Evolutionary conservation across 2,329 filamentous ascomycete genomes (phyloP), one percentile per base, ranked within the genome.

Genomic region (Alternaria sp.): DNA sequence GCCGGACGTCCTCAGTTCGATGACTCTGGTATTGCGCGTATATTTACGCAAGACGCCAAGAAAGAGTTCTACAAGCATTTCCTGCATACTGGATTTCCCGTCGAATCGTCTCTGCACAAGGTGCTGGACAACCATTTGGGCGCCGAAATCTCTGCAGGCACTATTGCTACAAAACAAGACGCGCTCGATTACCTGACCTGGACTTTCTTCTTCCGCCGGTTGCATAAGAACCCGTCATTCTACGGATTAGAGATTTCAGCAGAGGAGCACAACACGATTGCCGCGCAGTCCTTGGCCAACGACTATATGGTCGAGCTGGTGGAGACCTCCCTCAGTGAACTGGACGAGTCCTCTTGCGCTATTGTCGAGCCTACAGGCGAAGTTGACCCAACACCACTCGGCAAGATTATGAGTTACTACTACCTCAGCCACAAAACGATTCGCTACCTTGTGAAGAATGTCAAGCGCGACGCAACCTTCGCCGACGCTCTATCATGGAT

Each of bases 61-160:
- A 99, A 99, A 81, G 93, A 96, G 63, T 99, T 99, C 80, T 99
- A 99, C 83, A 99, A 99, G 83, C 96, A 99, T 81, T 99, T 99
- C 83, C 82, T 99, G 58, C 96, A 99, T 77, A 98, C 95, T 0
- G 96, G 96, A 1, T 99, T 99, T 79, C 96, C 96, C 0, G 96
- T 99, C 11, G 96, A 99, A 79, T 97, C 94, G 0, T 96, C 94
- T 0, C 85, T 99, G 43, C 96, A 99, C 81, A 97, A 96, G 19
- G 96, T 98, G 1, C 85, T 99, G 8, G 95, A 98, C 81, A 97
- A 99, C 83, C 96, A 99, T 86, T 86, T 99, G 78, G 91, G 93
- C 66, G 96, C 96, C 62, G 96, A 99, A 82, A 90, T 98, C 6
- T 97, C 94, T 1, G 93, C 96, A 1, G 94, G 93, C 70, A 99